Percentiles rank a stretch among this genome's conserved stretches.
These are phyloP conservation scores for Nitzschia putrida DNA, from an alignment of 108 stramenopile genomes.

Conservation along the genomic window DNA sequence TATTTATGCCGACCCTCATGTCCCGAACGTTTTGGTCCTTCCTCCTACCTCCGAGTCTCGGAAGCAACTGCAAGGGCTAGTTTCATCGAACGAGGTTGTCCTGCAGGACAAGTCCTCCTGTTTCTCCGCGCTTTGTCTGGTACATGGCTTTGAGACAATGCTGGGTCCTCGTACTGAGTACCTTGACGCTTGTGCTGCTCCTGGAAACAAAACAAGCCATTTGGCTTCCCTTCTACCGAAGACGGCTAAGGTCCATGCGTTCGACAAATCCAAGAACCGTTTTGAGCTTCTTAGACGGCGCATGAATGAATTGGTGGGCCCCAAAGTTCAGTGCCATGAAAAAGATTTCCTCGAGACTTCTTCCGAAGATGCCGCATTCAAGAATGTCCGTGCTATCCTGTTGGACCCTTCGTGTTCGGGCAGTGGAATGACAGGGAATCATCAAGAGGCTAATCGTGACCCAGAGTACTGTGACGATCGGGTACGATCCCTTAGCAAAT, in stretches of 20 bases:
- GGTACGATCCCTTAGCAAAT: slow-evolving; percentile 76
- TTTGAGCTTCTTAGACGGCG: slow-evolving; percentile 71
- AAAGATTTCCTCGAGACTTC: slow-evolving; percentile 85
- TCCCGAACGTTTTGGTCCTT: slow-evolving; percentile 83
- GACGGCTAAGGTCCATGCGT: slow-evolving; percentile 72
- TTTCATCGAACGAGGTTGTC: slow-evolving; percentile 71
- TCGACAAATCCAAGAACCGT: slow-evolving; percentile 84
- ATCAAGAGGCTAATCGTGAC: slow-evolving; percentile 23
- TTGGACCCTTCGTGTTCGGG: slow-evolving; percentile 99
- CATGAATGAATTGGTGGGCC: slow-evolving; percentile 48
- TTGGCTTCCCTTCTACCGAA: slow-evolving; percentile 79
- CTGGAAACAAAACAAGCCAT: slow-evolving; percentile 98
- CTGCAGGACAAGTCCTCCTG: slow-evolving; percentile 95
- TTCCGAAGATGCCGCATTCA: slow-evolving; percentile 16
- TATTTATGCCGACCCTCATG: slow-evolving; percentile 74
- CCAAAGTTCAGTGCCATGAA: slow-evolving; percentile 45
- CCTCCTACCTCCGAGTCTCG: slow-evolving; percentile 49
- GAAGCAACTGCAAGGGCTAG: slow-evolving; percentile 54
- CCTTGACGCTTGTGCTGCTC: slow-evolving; percentile 98
- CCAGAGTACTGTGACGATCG: slow-evolving; percentile 41
- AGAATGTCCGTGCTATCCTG: slow-evolving; percentile 81
- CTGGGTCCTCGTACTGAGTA: slow-evolving; percentile 39
- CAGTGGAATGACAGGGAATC: slow-evolving; percentile 79
- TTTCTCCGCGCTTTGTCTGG: slow-evolving; percentile 92
- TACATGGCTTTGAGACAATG: slow-evolving; percentile 51